Conservation (phyloP, 2,329 filamentous ascomycete species). For the Aspergillus sp. region DNA sequence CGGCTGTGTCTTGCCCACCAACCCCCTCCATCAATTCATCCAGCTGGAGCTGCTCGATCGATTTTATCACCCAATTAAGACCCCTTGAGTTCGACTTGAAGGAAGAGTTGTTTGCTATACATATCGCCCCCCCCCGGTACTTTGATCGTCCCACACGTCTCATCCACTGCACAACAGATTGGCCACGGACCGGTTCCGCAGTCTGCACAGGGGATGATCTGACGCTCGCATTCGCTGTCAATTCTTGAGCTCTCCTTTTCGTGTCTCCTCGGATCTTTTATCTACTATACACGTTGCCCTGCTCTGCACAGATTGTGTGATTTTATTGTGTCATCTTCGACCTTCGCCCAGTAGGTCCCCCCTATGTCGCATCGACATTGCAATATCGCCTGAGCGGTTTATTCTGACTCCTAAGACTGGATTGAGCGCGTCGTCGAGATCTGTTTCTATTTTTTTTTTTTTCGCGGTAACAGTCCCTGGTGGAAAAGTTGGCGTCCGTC, state of each 20-base stretch:
- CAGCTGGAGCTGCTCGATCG: constrained; percentile 2
- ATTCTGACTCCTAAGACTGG: constrained; percentile 14
- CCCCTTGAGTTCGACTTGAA: background rate
- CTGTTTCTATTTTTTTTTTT: background rate
- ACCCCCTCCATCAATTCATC: constrained; percentile 10
- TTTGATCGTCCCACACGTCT: constrained; percentile 14
- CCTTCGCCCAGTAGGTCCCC: constrained; percentile 4
- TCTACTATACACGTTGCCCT: background rate
- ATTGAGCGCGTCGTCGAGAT: constrained; percentile 1
- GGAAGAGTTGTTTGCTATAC: constrained; percentile 6
- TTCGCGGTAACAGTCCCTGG: background rate
- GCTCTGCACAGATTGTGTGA: background rate
- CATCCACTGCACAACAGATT: constrained; percentile 12
- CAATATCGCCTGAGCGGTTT: constrained; percentile 4
- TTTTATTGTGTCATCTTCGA: constrained; percentile 3
- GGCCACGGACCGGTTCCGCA: constrained; percentile 4
- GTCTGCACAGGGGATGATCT: constrained; percentile 9
- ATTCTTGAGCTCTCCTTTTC: constrained; percentile 1
- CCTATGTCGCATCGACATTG: constrained; percentile 1
- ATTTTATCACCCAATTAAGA: background rate
- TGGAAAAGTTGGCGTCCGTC: background rate
- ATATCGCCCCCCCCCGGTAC: constrained; percentile 1
- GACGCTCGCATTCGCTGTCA: constrained; percentile 2
- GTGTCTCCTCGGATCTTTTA: background rate
- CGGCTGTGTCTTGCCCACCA: constrained; percentile 12